Percentiles rank a stretch among this genome's conserved stretches.
These are phyloP conservation scores for Fusarium staphyleae DNA, from an alignment of 2,329 filamentous ascomycete genomes.

Conservation along the genomic window DNA sequence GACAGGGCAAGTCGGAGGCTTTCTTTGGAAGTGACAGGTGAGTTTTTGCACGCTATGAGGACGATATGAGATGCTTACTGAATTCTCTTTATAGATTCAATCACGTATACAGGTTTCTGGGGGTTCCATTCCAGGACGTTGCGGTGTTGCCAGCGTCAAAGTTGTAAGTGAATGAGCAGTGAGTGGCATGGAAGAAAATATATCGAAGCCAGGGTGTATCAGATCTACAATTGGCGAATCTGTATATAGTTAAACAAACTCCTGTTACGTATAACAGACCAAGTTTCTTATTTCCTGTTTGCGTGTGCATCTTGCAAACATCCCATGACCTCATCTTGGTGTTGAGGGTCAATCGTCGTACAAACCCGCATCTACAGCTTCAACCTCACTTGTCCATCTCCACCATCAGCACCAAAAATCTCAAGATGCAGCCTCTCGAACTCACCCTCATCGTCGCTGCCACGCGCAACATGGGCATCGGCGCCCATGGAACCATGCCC, in stretches of 20 bases:
- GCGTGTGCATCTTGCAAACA: neutral
- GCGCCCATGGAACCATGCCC: constrained; percentile 77
- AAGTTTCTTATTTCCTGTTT: neutral
- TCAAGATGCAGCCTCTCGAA: constrained; percentile 55
- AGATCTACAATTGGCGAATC: no score
- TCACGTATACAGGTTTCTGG: constrained; percentile 72
- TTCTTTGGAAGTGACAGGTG: constrained; percentile 80
- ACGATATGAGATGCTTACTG: neutral
- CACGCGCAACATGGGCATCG: constrained; percentile 90
- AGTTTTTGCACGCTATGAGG: constrained; percentile 4
- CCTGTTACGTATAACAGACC: no score
- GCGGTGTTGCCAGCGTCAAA: constrained; percentile 47
- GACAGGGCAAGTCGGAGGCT: constrained; percentile 64
- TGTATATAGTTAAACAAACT: no score
- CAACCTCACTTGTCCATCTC: constrained; percentile 1
- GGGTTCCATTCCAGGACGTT: constrained; percentile 64
- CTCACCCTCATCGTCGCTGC: constrained; percentile 95
- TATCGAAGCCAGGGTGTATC: no score
- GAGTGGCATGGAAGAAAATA: no score
- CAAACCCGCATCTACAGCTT: constrained; percentile 9
- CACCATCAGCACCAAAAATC: neutral
- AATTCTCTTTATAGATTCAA: constrained; percentile 59
- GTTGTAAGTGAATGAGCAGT: constrained; percentile 40
- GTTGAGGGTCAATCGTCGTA: constrained; percentile 1
- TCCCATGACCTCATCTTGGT: neutral